These are phyloP conservation scores for Catharanthus roseus DNA, from an alignment of 257 asterid genomes.

Conservation along the genomic window DNA sequence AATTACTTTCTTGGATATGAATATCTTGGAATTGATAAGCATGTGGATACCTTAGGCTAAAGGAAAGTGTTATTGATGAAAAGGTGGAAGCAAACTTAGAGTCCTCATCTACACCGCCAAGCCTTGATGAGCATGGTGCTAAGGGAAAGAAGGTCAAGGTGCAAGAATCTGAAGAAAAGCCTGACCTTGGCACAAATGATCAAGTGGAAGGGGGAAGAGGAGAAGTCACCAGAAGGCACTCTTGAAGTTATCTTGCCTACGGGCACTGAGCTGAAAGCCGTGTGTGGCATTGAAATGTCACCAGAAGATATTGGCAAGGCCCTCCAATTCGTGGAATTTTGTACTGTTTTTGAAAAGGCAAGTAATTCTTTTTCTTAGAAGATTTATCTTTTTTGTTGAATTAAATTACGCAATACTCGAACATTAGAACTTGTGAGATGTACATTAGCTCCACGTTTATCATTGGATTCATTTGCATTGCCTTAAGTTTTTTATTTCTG, in stretches of 20 bases:
- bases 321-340: too few species aligned
- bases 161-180: not conserved
- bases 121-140: constrained; percentile 24
- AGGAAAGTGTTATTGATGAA: constrained; percentile 43
- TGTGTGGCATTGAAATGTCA: too few species aligned
- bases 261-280: too few species aligned
- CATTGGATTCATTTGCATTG: not conserved
- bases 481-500: not conserved
- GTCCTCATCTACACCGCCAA: constrained; percentile 13
- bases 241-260: too few species aligned
- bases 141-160: not conserved
- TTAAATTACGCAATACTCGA: not conserved
- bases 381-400: not conserved
- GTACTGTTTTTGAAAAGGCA: constrained; percentile 72
- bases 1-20: too few species aligned
- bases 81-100: constrained; percentile 28
- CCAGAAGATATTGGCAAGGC: too few species aligned
- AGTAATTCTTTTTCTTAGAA: constrained; percentile 19
- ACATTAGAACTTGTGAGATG: too few species aligned
- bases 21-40: constrained; percentile 41
- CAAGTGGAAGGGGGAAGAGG: too few species aligned
- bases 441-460: not conserved
- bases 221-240: too few species aligned
- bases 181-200: not conserved
- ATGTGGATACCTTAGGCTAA: constrained; percentile 22